Conservation (phyloP, 1,284 basidiomycete species). For the Crepidotus sp. region DNA sequence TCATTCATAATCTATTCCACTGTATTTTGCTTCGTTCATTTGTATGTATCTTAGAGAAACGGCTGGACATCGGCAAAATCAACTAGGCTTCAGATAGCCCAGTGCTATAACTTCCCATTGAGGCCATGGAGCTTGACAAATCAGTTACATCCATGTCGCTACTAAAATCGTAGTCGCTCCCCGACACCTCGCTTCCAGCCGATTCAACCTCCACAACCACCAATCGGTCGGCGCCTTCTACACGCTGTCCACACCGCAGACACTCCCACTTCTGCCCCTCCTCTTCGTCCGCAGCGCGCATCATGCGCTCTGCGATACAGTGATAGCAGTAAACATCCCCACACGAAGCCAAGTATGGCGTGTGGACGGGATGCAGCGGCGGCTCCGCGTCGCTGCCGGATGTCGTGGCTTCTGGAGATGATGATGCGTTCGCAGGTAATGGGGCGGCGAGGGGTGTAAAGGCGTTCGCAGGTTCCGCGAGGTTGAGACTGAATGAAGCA, state of each 20-base stretch:
- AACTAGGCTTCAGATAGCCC: constrained; percentile 28
- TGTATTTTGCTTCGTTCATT: not conserved
- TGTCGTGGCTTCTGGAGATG: constrained; percentile 12
- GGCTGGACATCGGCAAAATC: not conserved
- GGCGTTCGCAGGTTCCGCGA: constrained; percentile 43
- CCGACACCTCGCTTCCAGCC: constrained; percentile 31
- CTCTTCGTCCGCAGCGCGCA: constrained; percentile 60
- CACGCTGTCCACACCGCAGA: constrained; percentile 60
- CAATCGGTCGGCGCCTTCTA: constrained; percentile 47
- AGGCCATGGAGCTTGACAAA: constrained; percentile 30
- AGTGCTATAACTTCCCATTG: constrained; percentile 44
- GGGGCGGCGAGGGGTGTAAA: constrained; percentile 33
- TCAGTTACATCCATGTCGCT: constrained; percentile 44
- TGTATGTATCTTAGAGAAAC: not conserved
- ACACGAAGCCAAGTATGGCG: constrained; percentile 68
- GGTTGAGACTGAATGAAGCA: constrained; percentile 49
- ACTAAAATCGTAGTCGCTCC: constrained; percentile 51
- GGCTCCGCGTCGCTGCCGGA: constrained; percentile 28
- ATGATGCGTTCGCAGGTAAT: constrained; percentile 9
- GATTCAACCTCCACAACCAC: constrained; percentile 25
- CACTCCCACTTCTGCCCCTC: constrained; percentile 67
- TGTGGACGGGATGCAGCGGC: constrained; percentile 56
- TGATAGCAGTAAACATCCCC: constrained; percentile 84
- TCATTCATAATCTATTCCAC: not conserved
- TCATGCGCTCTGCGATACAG: constrained; percentile 75